Conservation (phyloP, 1,139 yeast genomes). For the Debaryomyces sp. region DNA sequence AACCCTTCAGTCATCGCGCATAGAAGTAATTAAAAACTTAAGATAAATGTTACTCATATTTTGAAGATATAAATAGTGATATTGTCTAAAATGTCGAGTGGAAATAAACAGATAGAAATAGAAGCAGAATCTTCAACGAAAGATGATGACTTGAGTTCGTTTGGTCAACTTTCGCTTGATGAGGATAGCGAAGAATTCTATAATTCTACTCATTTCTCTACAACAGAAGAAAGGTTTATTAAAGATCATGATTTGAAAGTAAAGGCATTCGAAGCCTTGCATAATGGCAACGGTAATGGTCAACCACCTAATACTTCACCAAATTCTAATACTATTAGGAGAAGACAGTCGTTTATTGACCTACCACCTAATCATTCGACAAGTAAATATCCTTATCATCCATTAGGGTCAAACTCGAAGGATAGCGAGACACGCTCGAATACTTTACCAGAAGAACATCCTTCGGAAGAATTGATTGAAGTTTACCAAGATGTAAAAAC, state of each 20-base stretch:
- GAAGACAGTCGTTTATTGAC: constrained; percentile 59
- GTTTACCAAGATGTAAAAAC: constrained; percentile 71
- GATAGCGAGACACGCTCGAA: constrained; percentile 35
- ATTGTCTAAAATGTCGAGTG: background rate
- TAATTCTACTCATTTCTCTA: constrained; percentile 60
- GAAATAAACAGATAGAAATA: background rate
- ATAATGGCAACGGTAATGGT: constrained; percentile 23
- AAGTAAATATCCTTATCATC: constrained; percentile 1
- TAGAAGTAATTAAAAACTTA: background rate
- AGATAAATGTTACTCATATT: background rate
- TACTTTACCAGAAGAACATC: constrained; percentile 65
- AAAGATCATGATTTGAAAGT: constrained; percentile 73
- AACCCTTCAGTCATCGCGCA: background rate
- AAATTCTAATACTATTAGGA: constrained; percentile 33
- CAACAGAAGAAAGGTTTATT: constrained; percentile 67
- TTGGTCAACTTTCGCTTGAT: constrained; percentile 16
- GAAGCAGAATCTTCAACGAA: constrained; percentile 5
- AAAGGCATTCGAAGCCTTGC: constrained; percentile 62
- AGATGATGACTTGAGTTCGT: background rate
- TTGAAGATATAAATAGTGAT: background rate
- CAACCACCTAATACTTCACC: constrained; percentile 18
- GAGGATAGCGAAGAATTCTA: constrained; percentile 33
- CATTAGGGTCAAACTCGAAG: constrained; percentile 10
- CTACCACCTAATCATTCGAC: constrained; percentile 28
- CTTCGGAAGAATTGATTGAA: constrained; percentile 69